These are phyloP conservation scores for Sarocladium strictum DNA, from an alignment of 2,329 filamentous ascomycete species.

Conservation along the genomic window DNA sequence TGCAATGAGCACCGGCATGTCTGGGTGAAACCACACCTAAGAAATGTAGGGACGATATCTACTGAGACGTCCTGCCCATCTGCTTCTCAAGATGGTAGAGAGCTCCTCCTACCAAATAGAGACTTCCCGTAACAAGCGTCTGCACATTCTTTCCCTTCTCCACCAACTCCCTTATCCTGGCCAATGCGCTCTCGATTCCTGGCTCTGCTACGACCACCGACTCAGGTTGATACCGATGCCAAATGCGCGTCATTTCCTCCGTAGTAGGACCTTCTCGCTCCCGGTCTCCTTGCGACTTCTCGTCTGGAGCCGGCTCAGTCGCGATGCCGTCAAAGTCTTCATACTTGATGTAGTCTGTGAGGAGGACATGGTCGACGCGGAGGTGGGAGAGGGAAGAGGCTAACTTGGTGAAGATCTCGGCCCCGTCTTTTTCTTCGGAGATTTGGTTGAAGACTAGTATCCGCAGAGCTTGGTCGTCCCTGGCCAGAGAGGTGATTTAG, in stretches of 20 bases:
- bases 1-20: too few species aligned
- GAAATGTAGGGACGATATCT: too few species aligned
- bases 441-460: constrained; percentile 10
- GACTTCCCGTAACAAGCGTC: constrained; percentile 1
- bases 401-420: background rate
- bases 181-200: constrained; percentile 1
- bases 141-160: background rate
- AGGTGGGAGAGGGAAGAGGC: constrained; percentile 6
- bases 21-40: too few species aligned
- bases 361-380: constrained; percentile 10
- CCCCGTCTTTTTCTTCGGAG: constrained; percentile 6
- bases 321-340: constrained; percentile 1
- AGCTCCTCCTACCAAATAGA: constrained; percentile 2
- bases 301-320: background rate
- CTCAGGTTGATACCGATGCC: background rate
- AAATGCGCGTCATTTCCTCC: background rate
- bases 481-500: background rate
- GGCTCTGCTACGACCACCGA: background rate
- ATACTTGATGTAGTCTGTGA: constrained; percentile 8
- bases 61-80: background rate
- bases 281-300: too few species aligned
- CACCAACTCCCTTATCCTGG: background rate
- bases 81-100: constrained; percentile 5
- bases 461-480: background rate
- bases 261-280: background rate